Evolutionary conservation across 495 filamentous ascomycete species (phyloP), one percentile per base, ranked within the genome.

Genomic region (Aspergillus kassunensis): DNA sequence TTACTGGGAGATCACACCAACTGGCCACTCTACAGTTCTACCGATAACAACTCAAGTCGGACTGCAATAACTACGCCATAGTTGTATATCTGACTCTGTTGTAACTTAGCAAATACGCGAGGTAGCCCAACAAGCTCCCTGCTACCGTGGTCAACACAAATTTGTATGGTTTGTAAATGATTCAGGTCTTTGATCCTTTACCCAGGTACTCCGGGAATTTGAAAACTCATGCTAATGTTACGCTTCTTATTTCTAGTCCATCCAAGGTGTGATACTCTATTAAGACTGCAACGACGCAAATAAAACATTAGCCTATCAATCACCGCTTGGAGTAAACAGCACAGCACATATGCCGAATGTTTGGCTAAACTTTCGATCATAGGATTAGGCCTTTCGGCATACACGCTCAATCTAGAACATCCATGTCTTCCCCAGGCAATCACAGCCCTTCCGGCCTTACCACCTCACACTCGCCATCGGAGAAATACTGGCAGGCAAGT

Each of bases 381-480:
- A 49, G 24, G 7, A 12, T 29, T 0, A 18, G 19, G n/a, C 19
- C 18, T 35, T 35, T 19, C 39, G 30, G 15, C 25, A 20, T 24
- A 30, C 12, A 21, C 30, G 2, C 45, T 29, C 15, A 18, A 11
- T 21, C 30, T 18, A 43, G 37, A 19, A 23, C 45, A 47, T 44
- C 19, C 46, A 66, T 66, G 63, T 63, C 63, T 37, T 66, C 57
- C 35, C 59, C 61, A 21, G 47, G 46, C 43, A 53, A 84, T 81
- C 9, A 81, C 77, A 84, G 88, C 72, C 78, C 86, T 15, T 87
- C 88, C 10, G 85, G 82, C 43, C 89, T 90, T 63, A 79, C 85
- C 69, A 76, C 85, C 3, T 82, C 87, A 58, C 83, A 80, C 15
- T 49, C 46, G 68, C 71, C 81, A 60, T 66, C 80, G 58, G 87